A percentile compares a stretch with the other conserved stretches of the same genome.
Evolutionary conservation across 495 filamentous ascomycete species (phyloP).

Genomic region (Oleoguttula mirabilis): DNA sequence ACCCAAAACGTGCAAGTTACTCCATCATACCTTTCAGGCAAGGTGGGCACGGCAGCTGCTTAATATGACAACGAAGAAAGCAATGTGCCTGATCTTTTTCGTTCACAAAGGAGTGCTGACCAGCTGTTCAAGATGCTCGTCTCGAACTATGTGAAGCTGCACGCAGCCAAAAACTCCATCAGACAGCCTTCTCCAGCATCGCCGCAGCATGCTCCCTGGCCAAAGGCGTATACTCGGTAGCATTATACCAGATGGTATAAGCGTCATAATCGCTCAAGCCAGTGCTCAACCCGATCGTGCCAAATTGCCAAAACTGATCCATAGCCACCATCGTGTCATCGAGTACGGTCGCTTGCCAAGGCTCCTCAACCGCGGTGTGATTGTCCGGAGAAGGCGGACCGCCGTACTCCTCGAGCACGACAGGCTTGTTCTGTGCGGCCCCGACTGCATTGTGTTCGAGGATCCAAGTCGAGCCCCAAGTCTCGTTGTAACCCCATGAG

Average conservation of each 20-base stretch:
- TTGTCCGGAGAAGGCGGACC: constrained; percentile 9
- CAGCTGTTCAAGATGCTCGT: too few species aligned
- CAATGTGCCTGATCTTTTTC: too few species aligned
- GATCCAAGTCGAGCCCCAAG: constrained; percentile 18
- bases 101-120: too few species aligned
- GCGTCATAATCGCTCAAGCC: constrained; percentile 14
- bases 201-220: constrained; percentile 18
- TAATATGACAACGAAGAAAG: too few species aligned
- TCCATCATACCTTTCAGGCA: too few species aligned
- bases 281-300: constrained; percentile 13
- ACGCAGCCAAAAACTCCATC: too few species aligned
- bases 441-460: constrained; percentile 15
- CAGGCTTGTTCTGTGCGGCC: constrained; percentile 8
- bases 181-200: constrained; percentile 23
- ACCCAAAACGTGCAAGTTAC: too few species aligned
- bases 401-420: constrained; percentile 19
- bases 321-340: constrained; percentile 20
- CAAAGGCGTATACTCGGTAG: constrained; percentile 18
- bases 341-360: constrained; percentile 22
- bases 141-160: too few species aligned
- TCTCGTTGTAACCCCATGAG: constrained; percentile 18
- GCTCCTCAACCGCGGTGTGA: constrained; percentile 13
- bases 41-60: too few species aligned
- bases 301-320: constrained; percentile 30
- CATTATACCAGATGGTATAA: constrained; percentile 22